Evolutionary conservation across 1,284 basidiomycete species (phyloP).

Genomic region (Tylopilus sp.): DNA sequence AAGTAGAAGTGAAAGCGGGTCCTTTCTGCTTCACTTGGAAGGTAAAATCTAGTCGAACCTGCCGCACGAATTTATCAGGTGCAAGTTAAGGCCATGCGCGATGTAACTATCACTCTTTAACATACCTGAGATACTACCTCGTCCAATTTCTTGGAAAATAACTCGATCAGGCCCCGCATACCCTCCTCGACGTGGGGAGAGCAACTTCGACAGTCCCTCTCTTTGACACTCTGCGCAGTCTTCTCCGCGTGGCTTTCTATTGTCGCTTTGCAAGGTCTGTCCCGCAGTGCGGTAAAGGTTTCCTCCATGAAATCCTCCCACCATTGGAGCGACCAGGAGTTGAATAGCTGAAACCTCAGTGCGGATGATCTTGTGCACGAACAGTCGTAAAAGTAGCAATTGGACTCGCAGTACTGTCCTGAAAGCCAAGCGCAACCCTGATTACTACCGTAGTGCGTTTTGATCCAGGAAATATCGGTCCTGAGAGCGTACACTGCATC

Average conservation of each 20-base stretch:
- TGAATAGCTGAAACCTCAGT: conserved; percentile 1
- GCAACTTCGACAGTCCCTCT: conserved; percentile 14
- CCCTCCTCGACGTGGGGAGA: conserved; percentile 7
- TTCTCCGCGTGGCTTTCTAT: conserved; percentile 5
- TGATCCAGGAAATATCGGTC: conserved; percentile 27
- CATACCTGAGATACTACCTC: conserved; percentile 26
- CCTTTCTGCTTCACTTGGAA: background rate
- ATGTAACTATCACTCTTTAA: background rate
- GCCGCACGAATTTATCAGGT: background rate
- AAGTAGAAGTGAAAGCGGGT: too few species aligned
- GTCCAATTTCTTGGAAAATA: conserved; percentile 29
- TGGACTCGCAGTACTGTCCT: background rate
- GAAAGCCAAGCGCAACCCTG: conserved; percentile 19
- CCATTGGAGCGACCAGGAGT: conserved; percentile 16
- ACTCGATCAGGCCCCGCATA: conserved; percentile 27
- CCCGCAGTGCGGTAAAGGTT: conserved; percentile 12
- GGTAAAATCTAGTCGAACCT: conserved; percentile 20
- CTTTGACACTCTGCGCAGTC: conserved; percentile 11
- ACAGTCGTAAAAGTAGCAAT: conserved; percentile 1
- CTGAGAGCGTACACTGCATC: conserved; percentile 21
- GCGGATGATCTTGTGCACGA: background rate
- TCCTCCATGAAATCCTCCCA: conserved; percentile 32
- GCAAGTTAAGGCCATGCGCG: background rate
- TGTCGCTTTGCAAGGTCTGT: conserved; percentile 29
- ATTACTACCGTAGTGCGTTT: conserved; percentile 20